These are phyloP conservation scores for Thalassiosira profunda DNA, from an alignment of 108 stramenopile genomes.

Conservation along the genomic window DNA sequence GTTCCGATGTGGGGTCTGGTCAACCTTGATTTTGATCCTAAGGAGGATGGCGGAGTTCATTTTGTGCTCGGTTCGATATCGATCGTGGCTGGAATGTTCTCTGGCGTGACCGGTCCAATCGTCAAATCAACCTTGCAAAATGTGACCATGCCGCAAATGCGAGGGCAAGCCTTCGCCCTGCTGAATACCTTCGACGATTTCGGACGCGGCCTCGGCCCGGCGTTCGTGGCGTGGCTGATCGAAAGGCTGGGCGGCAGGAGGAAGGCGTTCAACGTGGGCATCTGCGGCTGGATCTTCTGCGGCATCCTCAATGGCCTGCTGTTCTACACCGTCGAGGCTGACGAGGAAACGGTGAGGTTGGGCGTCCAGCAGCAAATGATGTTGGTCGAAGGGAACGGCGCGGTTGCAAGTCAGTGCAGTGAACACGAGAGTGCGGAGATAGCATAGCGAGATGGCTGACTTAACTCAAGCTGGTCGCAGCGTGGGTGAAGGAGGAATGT, in stretches of 20 bases:
- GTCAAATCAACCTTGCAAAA: constrained; percentile 85
- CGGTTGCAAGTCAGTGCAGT: too few relatives aligned
- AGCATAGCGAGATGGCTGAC: too few relatives aligned
- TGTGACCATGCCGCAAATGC: constrained; percentile 72
- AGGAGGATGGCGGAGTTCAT: neutral
- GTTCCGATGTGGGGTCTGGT: constrained; percentile 77
- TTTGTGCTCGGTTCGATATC: constrained; percentile 35
- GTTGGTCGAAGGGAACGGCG: too few relatives aligned
- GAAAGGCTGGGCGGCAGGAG: constrained; percentile 56
- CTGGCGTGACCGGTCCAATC: constrained; percentile 77
- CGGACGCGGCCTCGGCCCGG: constrained; percentile 89
- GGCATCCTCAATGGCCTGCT: constrained; percentile 72
- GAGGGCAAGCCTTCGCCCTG: constrained; percentile 85
- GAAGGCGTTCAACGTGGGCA: constrained; percentile 77
- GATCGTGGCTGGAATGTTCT: constrained; percentile 56
- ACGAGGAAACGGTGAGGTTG: constrained; percentile 56
- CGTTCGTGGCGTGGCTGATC: constrained; percentile 77
- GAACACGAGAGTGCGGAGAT: too few relatives aligned
- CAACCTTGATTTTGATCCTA: constrained; percentile 42
- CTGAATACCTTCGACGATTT: constrained; percentile 87
- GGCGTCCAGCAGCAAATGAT: constrained; percentile 6
- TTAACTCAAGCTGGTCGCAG: too few relatives aligned
- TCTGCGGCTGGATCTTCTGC: constrained; percentile 78
- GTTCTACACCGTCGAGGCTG: constrained; percentile 68
- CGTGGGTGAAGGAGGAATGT: too few relatives aligned